Evolutionary conservation across 805 yeast species (phyloP).

Genomic region (Yamadazyma laniorum): DNA sequence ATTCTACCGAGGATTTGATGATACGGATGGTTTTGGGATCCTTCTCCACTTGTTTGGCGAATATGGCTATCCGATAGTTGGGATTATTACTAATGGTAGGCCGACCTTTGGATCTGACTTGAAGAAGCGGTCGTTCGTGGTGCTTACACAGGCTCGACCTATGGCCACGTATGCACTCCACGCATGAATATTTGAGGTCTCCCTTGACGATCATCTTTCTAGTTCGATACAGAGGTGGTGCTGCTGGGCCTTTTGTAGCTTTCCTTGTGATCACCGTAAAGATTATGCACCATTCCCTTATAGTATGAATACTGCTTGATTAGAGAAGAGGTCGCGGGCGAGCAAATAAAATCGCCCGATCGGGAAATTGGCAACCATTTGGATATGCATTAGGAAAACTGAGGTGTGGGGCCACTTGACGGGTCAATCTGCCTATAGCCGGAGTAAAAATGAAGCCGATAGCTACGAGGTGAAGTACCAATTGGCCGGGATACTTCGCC

Average conservation of each 20-base stretch:
- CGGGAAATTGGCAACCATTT: neutral
- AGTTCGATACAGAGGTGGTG: neutral
- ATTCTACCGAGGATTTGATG: conserved; percentile 37
- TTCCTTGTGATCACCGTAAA: too few relatives aligned
- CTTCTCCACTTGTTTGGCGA: conserved; percentile 41
- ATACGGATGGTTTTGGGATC: conserved; percentile 14
- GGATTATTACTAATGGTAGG: conserved; percentile 60
- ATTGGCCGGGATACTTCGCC: too few relatives aligned
- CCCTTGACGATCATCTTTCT: conserved; percentile 73
- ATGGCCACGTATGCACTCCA: conserved; percentile 89
- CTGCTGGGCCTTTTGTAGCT: too few relatives aligned
- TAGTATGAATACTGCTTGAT: neutral
- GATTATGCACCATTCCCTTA: neutral
- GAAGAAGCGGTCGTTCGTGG: conserved; percentile 72
- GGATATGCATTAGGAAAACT: too few relatives aligned
- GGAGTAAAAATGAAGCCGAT: too few relatives aligned
- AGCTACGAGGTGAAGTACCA: too few relatives aligned
- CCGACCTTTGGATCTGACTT: conserved; percentile 87
- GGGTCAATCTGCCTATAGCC: too few relatives aligned
- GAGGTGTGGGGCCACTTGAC: too few relatives aligned
- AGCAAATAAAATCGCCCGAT: neutral
- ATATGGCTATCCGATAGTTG: conserved; percentile 58
- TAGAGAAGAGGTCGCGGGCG: neutral
- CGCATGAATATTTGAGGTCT: conserved; percentile 79
- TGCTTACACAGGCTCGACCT: conserved; percentile 86